Evolutionary conservation across 371 early-diverging fungal species (phyloP).

Genomic region (Lichtheimia corymbifera): DNA sequence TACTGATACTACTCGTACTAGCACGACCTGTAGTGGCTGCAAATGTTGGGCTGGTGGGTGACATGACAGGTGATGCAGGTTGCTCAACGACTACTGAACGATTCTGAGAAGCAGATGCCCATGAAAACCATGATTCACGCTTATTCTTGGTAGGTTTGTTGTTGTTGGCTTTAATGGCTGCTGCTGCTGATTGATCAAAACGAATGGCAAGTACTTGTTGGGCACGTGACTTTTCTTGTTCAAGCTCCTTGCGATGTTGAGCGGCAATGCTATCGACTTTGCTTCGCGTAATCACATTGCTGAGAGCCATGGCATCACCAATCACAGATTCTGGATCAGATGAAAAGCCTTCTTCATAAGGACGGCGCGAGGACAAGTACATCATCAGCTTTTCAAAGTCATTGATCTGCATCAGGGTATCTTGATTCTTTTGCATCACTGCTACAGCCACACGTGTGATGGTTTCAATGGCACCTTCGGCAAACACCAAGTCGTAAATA

Average conservation of each 20-base stretch:
- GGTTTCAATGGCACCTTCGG: slow-evolving; percentile 83
- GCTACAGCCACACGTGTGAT: slow-evolving; percentile 89
- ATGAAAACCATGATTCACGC: slow-evolving; percentile 23
- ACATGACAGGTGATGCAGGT: slow-evolving; percentile 20
- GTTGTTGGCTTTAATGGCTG: slow-evolving; percentile 7
- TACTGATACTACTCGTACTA: slow-evolving; percentile 5
- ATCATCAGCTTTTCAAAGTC: slow-evolving; percentile 87
- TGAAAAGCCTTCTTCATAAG: slow-evolving; percentile 75
- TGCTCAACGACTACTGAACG: not conserved
- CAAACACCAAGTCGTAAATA: slow-evolving; percentile 89
- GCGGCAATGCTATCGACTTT: slow-evolving; percentile 76
- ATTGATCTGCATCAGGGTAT: slow-evolving; percentile 65
- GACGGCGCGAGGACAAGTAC: slow-evolving; percentile 72
- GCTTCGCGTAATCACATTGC: slow-evolving; percentile 63
- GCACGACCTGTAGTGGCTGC: not conserved
- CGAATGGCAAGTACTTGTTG: slow-evolving; percentile 54
- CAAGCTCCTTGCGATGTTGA: slow-evolving; percentile 56
- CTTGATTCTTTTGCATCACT: slow-evolving; percentile 80
- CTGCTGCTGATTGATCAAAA: slow-evolving; percentile 19
- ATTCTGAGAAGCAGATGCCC: slow-evolving; percentile 13
- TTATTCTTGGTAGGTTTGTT: slow-evolving; percentile 14
- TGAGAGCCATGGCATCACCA: slow-evolving; percentile 73
- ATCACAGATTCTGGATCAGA: slow-evolving; percentile 69
- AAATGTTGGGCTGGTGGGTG: not conserved
- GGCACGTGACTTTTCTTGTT: slow-evolving; percentile 56